These are phyloP conservation scores for Colletotrichum sp. DNA, from an alignment of 2,329 filamentous ascomycete species.

Conservation along the genomic window DNA sequence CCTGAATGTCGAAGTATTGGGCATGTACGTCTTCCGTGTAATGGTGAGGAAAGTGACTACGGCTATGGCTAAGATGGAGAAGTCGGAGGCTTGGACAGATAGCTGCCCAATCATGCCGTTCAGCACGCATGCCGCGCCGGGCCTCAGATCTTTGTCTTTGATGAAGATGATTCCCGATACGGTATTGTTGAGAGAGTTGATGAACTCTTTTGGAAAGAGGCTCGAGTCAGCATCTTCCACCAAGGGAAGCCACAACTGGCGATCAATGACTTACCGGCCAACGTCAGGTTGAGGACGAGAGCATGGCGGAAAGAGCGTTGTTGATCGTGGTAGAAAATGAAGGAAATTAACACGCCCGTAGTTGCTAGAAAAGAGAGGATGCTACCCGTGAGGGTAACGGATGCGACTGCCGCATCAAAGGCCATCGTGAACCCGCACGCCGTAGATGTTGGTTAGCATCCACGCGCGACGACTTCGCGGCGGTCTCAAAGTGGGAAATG, in stretches of 20 bases:
- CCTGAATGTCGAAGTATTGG: slow-evolving; percentile 30
- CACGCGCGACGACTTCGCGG: neutral
- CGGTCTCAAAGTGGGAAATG: neutral
- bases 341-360: slow-evolving; percentile 10
- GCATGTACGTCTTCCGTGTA: slow-evolving; percentile 35
- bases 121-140: slow-evolving; percentile 38
- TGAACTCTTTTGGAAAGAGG: slow-evolving; percentile 34
- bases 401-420: slow-evolving; percentile 18
- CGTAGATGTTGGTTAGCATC: slow-evolving; percentile 7
- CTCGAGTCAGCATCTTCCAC: neutral
- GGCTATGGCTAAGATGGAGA: slow-evolving; percentile 49
- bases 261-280: slow-evolving; percentile 25
- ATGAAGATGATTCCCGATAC: slow-evolving; percentile 43
- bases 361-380: slow-evolving; percentile 17
- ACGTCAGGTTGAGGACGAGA: slow-evolving; percentile 25
- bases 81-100: slow-evolving; percentile 47
- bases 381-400: slow-evolving; percentile 17
- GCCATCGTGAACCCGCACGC: slow-evolving; percentile 21
- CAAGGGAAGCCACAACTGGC: neutral
- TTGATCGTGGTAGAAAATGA: slow-evolving; percentile 17
- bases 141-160: slow-evolving; percentile 26
- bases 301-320: slow-evolving; percentile 29
- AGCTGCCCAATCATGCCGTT: slow-evolving; percentile 52
- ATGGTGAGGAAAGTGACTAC: slow-evolving; percentile 46
- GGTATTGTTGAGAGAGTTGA: slow-evolving; percentile 47